These are phyloP conservation scores for Moricandia moricandioides DNA, from an alignment of 345 rosid genomes.

Conservation along the genomic window DNA sequence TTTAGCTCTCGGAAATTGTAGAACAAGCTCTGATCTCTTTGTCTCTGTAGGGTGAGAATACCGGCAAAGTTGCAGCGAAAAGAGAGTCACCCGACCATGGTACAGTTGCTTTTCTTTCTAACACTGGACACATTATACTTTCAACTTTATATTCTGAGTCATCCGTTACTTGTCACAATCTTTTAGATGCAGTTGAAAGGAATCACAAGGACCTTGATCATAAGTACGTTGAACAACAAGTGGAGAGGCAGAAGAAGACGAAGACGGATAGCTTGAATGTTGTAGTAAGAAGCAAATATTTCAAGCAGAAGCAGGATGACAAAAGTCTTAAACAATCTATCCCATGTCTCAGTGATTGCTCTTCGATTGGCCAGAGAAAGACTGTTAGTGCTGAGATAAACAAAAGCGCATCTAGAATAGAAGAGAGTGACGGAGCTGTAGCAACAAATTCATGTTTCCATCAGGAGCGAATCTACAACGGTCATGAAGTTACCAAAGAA, in stretches of 20 bases:
- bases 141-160: background rate
- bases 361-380: conserved; percentile 25
- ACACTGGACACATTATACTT: background rate
- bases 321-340: conserved; percentile 29
- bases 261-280: conserved; percentile 50
- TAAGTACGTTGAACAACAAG: background rate
- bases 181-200: conserved; percentile 19
- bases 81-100: conserved; percentile 24
- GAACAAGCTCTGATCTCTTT: conserved; percentile 10
- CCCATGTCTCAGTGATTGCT: conserved; percentile 30
- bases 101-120: conserved; percentile 8
- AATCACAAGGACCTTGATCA: background rate
- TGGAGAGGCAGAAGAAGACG: conserved; percentile 33
- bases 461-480: conserved; percentile 7
- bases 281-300: conserved; percentile 61
- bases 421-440: conserved; percentile 7
- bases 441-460: conserved; percentile 11
- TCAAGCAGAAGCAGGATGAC: conserved; percentile 50
- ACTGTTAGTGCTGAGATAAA: conserved; percentile 9
- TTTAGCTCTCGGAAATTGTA: background rate
- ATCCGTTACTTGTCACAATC: background rate
- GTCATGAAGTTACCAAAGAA: conserved; percentile 18
- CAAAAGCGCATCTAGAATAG: conserved; percentile 1
- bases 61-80: conserved; percentile 30
- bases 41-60: conserved; percentile 47